These are phyloP conservation scores for Lagenaria siceraria DNA, from an alignment of 306 rosid species.

Conservation along the genomic window DNA sequence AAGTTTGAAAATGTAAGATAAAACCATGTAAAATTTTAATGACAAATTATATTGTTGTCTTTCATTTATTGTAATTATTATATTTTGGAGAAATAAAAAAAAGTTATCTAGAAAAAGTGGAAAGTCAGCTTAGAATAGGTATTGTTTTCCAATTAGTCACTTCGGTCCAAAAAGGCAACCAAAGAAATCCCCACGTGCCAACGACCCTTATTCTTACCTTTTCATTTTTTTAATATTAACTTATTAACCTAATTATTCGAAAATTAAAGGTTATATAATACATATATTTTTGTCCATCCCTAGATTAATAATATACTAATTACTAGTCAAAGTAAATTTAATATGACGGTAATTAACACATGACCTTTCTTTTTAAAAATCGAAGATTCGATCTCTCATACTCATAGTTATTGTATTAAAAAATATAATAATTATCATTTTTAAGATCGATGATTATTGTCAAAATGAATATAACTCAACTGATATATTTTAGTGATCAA, in stretches of 20 bases:
- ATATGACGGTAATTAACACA: too few species aligned
- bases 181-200: neutral
- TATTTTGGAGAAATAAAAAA: neutral
- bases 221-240: neutral
- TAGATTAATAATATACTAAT: too few species aligned
- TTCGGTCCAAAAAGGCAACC: constrained; percentile 2
- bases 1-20: neutral
- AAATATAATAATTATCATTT: too few species aligned
- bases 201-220: neutral
- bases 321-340: too few species aligned
- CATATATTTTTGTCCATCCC: too few species aligned
- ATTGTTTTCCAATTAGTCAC: neutral
- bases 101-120: neutral
- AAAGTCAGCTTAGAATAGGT: neutral
- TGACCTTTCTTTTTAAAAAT: too few species aligned
- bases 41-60: neutral
- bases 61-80: neutral
- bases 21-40: too few species aligned
- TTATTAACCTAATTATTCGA: neutral
- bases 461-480: too few species aligned
- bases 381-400: too few species aligned
- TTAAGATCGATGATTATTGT: too few species aligned
- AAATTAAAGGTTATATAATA: neutral
- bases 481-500: too few species aligned
- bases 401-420: too few species aligned